phyloP scores from a whole-genome alignment of 148 eudicot genomes.

The Amaranthus hypochondriacus region DNA sequence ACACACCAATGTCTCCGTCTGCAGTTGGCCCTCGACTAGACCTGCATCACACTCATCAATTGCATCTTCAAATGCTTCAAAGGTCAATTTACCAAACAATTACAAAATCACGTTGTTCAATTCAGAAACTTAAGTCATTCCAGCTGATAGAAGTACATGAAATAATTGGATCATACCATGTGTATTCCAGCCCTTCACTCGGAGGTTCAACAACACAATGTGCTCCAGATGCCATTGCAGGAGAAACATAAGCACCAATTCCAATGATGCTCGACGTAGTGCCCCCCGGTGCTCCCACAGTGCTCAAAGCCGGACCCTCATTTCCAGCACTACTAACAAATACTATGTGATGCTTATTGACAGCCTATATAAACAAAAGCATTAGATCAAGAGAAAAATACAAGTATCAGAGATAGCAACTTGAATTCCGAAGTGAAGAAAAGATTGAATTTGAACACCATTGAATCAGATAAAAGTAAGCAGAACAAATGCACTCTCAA shows the following conservation, averaged over 20 bases:
- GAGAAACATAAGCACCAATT: conserved; percentile 98
- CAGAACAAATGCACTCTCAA: not conserved
- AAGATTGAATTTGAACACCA: not conserved
- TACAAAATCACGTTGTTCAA: not conserved
- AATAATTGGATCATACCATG: conserved; percentile 53
- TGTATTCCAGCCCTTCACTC: conserved; percentile 88
- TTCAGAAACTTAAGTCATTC: not conserved
- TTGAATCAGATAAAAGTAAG: not conserved
- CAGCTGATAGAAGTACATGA: not conserved
- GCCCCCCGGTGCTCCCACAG: conserved; percentile 99
- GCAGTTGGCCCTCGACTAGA: conserved; percentile 98
- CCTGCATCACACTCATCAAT: conserved; percentile 47
- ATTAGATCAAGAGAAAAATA: conserved; percentile 3
- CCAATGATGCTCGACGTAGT: conserved; percentile 96
- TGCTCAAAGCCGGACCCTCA: conserved; percentile 89
- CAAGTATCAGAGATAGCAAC: not conserved
- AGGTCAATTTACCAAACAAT: not conserved
- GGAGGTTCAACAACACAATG: conserved; percentile 85
- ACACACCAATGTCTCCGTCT: conserved; percentile 96
- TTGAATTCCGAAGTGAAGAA: conserved; percentile 6
- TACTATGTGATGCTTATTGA: conserved; percentile 74
- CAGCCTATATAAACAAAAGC: conserved; percentile 46
- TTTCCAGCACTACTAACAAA: conserved; percentile 97
- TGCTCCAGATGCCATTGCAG: conserved; percentile 97
- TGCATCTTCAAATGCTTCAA: not conserved